phyloP scores from a whole-genome alignment of 2,329 filamentous ascomycete species.

The Ophiocordyceps robertsii region DNA sequence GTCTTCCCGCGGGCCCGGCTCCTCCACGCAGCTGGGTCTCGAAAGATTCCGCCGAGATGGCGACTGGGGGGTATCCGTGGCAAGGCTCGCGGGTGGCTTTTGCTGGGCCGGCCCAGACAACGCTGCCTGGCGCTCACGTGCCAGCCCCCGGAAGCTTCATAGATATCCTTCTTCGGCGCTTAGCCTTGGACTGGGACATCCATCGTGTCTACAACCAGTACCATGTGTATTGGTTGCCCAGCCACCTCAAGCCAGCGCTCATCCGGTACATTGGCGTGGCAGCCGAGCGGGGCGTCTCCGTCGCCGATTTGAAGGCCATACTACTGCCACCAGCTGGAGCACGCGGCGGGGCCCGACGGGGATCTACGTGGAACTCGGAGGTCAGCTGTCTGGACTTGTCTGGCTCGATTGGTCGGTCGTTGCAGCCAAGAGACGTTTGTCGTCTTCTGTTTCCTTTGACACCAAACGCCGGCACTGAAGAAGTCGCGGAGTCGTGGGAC shows the following conservation, averaged over 20 bases:
- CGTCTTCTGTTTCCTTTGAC: constrained; percentile 33
- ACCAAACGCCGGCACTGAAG: constrained; percentile 7
- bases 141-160: constrained; percentile 35
- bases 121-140: constrained; percentile 29
- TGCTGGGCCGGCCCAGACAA: constrained; percentile 9
- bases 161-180: constrained; percentile 33
- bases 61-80: neutral
- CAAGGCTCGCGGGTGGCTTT: constrained; percentile 8
- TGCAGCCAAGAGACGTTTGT: constrained; percentile 37
- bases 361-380: constrained; percentile 12
- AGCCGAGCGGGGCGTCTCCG: constrained; percentile 31
- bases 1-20: constrained; percentile 43
- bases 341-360: constrained; percentile 6
- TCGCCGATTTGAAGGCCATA: constrained; percentile 35
- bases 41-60: constrained; percentile 11
- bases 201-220: constrained; percentile 43
- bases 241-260: constrained; percentile 35
- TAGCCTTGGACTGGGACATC: constrained; percentile 41
- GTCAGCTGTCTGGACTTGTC: constrained; percentile 41
- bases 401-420: constrained; percentile 33
- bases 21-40: constrained; percentile 43
- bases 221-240: constrained; percentile 41
- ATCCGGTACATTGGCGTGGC: constrained; percentile 34
- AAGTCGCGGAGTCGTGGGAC: constrained; percentile 42
- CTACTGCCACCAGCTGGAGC: constrained; percentile 20